Conservation (phyloP, 768 basidiomycete species). For the Agrocybe praecox region DNA sequence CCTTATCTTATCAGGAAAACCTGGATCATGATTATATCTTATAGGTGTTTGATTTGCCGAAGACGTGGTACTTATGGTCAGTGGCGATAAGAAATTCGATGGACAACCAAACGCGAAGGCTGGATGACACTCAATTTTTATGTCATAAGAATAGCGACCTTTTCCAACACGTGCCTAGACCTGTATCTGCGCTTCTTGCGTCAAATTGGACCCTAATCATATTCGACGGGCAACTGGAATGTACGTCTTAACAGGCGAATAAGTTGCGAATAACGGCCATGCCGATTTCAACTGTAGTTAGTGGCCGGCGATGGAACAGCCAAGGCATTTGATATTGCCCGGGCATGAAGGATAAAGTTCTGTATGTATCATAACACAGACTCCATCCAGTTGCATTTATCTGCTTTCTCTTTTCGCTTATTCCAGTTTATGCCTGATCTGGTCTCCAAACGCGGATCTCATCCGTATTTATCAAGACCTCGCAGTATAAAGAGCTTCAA, state of each 20-base stretch:
- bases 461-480: conserved; percentile 22
- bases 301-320: neutral
- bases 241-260: too few relatives aligned
- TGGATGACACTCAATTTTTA: neutral
- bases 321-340: neutral
- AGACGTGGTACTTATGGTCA: neutral
- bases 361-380: neutral
- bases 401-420: neutral
- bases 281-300: neutral
- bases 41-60: neutral
- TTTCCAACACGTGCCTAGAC: neutral
- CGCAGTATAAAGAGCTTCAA: conserved; percentile 17
- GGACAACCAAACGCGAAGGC: neutral
- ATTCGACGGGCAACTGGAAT: too few relatives aligned
- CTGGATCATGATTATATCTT: neutral
- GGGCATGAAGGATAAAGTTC: neutral
- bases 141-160: neutral
- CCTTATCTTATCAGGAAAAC: neutral
- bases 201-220: neutral
- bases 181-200: neutral
- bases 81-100: neutral
- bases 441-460: conserved; percentile 29
- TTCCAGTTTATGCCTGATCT: conserved; percentile 14
- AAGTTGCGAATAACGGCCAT: too few relatives aligned
- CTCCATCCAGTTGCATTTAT: conserved; percentile 7